A percentile compares a stretch with the other conserved stretches of the same genome.
Conservation (phyloP, 2,329 filamentous ascomycete genomes). For the Penicillium sp. region DNA sequence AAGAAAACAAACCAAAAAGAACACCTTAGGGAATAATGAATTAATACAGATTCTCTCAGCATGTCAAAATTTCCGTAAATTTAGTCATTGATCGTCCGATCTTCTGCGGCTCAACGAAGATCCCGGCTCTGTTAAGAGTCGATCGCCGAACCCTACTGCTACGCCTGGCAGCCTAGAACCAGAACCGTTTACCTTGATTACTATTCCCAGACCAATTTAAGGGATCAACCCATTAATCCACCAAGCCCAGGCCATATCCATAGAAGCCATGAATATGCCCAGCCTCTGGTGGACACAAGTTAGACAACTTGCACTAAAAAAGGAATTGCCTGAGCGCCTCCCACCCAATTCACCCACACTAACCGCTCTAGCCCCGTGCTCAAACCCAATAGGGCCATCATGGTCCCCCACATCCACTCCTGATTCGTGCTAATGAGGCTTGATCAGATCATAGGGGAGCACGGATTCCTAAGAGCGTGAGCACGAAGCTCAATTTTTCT, state of each 20-base stretch:
- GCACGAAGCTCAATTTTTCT: background rate
- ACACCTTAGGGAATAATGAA: too few species aligned
- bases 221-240: background rate
- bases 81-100: background rate
- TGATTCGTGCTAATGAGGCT: background rate
- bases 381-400: background rate
- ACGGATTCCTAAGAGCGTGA: background rate
- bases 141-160: background rate
- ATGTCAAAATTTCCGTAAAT: background rate
- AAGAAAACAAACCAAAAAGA: background rate
- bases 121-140: background rate
- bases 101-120: background rate
- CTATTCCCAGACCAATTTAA: background rate
- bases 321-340: background rate
- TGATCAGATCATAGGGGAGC: conserved; percentile 4
- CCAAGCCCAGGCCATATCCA: background rate
- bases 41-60: too few species aligned
- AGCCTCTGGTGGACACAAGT: background rate
- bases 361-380: background rate
- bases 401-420: background rate
- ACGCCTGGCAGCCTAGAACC: too few species aligned
- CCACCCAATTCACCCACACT: background rate
- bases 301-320: too few species aligned
- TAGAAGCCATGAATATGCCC: background rate
- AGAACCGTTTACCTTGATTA: background rate